Evolutionary conservation across 1,284 basidiomycete species (phyloP).

Genomic region (Trichosporon sp.): DNA sequence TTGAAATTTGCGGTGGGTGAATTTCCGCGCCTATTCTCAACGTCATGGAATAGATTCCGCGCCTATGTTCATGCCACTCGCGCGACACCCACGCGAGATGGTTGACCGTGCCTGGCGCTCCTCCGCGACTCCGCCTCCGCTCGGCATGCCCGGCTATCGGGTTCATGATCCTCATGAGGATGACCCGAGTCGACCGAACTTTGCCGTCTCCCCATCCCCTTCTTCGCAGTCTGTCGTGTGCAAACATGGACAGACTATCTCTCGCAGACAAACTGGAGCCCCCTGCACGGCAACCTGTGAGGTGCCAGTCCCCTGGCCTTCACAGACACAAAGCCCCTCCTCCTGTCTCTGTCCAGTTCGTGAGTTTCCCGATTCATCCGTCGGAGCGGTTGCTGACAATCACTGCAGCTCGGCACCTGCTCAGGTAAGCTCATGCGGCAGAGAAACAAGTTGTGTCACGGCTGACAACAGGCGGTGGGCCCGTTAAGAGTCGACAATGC

Average conservation of each 20-base stretch:
- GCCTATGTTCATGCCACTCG: neutral
- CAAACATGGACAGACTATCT: conserved; percentile 7
- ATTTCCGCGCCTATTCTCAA: neutral
- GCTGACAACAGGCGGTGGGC: conserved; percentile 51
- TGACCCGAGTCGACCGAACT: neutral
- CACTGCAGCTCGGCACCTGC: conserved; percentile 53
- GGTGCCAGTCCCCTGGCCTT: conserved; percentile 14
- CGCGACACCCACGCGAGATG: neutral
- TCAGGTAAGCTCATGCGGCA: conserved; percentile 42
- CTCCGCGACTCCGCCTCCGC: neutral
- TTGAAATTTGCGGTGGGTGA: conserved; percentile 18
- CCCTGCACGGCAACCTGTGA: neutral
- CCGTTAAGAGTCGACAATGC: conserved; percentile 53
- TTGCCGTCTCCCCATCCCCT: conserved; percentile 1
- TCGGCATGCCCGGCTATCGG: conserved; percentile 15
- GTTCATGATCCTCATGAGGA: neutral
- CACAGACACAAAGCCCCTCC: conserved; percentile 25
- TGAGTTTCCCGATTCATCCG: conserved; percentile 30
- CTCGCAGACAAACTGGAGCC: neutral
- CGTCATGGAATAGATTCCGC: neutral
- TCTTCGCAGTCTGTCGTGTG: neutral
- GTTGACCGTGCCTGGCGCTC: conserved; percentile 1
- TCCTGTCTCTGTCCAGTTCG: conserved; percentile 49
- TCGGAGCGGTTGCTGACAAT: neutral
- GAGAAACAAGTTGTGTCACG: neutral